Base-by-base conservation (phyloP, 208 protist genomes). In the Endotrypanum monterogeii region DNA sequence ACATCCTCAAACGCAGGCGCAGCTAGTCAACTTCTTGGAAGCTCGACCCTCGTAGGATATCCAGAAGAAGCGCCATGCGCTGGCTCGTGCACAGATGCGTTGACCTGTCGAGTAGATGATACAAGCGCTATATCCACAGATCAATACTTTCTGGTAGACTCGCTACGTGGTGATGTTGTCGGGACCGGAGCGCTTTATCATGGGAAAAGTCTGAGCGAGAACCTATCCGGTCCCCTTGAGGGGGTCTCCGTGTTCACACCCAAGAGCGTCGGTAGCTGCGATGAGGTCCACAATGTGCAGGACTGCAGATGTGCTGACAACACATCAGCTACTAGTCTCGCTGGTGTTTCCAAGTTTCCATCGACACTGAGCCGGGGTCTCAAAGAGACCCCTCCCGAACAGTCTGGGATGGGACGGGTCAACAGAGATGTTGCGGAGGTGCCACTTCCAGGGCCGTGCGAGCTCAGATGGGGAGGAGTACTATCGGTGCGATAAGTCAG, bases 1-100 rank as follows among this genome's bases (percentile, higher is more conserved):
- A 74, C 39, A 12, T 52, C 68, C 25, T 80, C 75, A 4, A 65
- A 74, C 69, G 16, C n/a, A 23, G 60, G 50, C 18, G 67, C 30
- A 16, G 16, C 32, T 3, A 18, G 39, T 2, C 16, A 5, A 5
- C 50, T 46, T 1, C 35, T 3, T 7, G 28, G 65, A 37, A 48
- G 51, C 6, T 5, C 11, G 1, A 37, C 23, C 7, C 12, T 48
- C 35, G 18, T 37, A 8, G 14, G 1, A 9, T 11, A 25, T 6
- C n/a, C 20, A 12, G 4, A 18, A 0, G 5, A 16, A 55, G 14
- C 50, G 8, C 2, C 35, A 2, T 41, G 11, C 32, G 35, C 48
- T 18, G 12, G 16, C 1, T 25, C 71, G 2, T 39, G 74, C 51
- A 56, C 51, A 0, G 69, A 74, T 44, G 51, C 16, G 32, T 74